phyloP scores from a whole-genome alignment of 495 filamentous ascomycete genomes.

The Penicillium tannophilum region DNA sequence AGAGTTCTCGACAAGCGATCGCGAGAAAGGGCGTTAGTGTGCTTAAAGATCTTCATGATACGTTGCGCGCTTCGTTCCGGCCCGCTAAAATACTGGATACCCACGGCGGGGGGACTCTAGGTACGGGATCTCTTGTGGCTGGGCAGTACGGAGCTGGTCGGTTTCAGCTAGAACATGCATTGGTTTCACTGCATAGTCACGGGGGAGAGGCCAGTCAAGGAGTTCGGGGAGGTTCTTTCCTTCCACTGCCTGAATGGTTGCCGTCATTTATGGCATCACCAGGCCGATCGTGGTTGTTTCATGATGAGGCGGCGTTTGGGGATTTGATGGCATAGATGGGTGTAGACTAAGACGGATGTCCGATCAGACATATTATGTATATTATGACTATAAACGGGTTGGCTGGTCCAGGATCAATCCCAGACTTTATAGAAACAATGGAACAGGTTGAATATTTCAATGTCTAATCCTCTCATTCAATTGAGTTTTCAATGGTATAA shows the following conservation, averaged over 20 bases:
- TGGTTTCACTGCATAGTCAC: constrained; percentile 17
- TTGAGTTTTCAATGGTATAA: too few relatives aligned
- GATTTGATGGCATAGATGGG: constrained; percentile 13
- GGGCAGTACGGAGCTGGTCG: not conserved
- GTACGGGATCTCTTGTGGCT: not conserved
- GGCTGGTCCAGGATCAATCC: not conserved
- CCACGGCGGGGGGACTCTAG: not conserved
- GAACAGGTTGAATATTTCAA: not conserved
- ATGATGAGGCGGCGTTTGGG: constrained; percentile 12
- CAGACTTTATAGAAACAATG: not conserved
- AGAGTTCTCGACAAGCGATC: constrained; percentile 13
- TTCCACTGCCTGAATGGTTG: constrained; percentile 20
- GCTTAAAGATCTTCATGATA: constrained; percentile 16
- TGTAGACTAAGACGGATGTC: not conserved
- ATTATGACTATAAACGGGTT: not conserved
- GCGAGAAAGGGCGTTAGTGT: constrained; percentile 15
- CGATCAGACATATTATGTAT: not conserved
- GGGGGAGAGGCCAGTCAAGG: constrained; percentile 3
- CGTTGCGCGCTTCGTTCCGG: constrained; percentile 1
- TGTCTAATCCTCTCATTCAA: not conserved
- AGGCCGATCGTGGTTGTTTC: constrained; percentile 21
- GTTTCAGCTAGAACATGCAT: constrained; percentile 18
- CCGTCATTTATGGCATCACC: constrained; percentile 17
- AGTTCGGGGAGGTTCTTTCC: not conserved
- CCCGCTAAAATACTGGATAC: not conserved